Evolutionary conservation across 257 asterid species (phyloP).

Genomic region (Euphrasia confusa): DNA sequence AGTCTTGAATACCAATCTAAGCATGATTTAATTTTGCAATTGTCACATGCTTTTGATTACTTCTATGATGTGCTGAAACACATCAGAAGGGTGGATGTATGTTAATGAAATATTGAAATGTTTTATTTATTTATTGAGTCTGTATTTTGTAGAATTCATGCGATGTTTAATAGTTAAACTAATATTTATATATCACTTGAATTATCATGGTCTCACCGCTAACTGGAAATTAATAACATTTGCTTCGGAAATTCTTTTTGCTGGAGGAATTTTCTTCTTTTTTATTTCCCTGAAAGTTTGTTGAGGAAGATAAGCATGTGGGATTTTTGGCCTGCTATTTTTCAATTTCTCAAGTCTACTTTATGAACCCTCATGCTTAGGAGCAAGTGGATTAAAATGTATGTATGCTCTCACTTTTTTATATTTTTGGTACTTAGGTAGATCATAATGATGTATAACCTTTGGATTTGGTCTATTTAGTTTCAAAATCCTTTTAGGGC

Average conservation of each 20-base stretch:
- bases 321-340: neutral
- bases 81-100: constrained; percentile 1
- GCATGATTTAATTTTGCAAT: no score
- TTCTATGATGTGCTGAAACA: neutral
- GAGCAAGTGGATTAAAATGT: neutral
- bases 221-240: no score
- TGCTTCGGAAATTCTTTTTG: neutral
- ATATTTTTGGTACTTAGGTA: neutral
- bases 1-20: no score
- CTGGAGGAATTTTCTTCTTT: constrained; percentile 2
- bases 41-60: neutral
- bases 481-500: neutral
- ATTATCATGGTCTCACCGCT: neutral
- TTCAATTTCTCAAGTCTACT: neutral
- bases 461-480: constrained; percentile 5
- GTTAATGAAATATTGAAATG: neutral
- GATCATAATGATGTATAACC: neutral
- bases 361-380: neutral
- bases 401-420: neutral
- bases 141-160: neutral
- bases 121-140: neutral
- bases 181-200: neutral
- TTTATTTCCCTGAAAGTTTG: neutral
- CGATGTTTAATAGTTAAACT: neutral
- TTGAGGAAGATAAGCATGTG: no score